Evolutionary conservation across 2,329 filamentous ascomycete genomes (phyloP).

Genomic region (Hymenoscyphus occultus): DNA sequence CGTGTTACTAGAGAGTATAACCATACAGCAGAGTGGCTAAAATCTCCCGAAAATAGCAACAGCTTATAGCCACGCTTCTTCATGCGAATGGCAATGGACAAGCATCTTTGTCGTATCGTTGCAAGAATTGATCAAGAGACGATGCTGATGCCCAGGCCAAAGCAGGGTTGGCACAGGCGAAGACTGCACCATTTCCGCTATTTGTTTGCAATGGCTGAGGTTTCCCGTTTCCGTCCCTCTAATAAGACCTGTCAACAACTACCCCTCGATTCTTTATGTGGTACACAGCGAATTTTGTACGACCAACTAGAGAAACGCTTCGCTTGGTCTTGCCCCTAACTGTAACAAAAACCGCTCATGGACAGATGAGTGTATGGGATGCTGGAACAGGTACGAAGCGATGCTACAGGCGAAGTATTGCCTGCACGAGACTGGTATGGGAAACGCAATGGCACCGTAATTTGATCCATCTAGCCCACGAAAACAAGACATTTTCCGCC

Average conservation of each 20-base stretch:
- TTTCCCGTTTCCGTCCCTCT: slow-evolving; percentile 6
- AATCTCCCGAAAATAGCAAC: not conserved
- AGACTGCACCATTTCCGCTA: not conserved
- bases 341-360: not conserved
- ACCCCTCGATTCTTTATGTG: not conserved
- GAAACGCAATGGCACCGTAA: not conserved
- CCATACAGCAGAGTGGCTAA: not conserved
- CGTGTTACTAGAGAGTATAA: not conserved
- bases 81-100: not conserved
- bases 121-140: not conserved
- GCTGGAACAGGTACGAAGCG: not conserved
- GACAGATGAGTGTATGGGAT: not conserved
- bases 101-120: not conserved
- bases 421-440: not conserved
- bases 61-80: not conserved
- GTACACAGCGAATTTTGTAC: not conserved
- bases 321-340: not conserved
- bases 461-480: not conserved
- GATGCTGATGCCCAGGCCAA: not conserved
- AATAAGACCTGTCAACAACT: not conserved
- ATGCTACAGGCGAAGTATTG: not conserved
- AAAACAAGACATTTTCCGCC: slow-evolving; percentile 1
- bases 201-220: slow-evolving; percentile 2
- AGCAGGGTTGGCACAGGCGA: slow-evolving; percentile 2
- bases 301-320: not conserved